phyloP scores from a whole-genome alignment of 2,329 filamentous ascomycete genomes.

The Rutstroemia sydowiana region DNA sequence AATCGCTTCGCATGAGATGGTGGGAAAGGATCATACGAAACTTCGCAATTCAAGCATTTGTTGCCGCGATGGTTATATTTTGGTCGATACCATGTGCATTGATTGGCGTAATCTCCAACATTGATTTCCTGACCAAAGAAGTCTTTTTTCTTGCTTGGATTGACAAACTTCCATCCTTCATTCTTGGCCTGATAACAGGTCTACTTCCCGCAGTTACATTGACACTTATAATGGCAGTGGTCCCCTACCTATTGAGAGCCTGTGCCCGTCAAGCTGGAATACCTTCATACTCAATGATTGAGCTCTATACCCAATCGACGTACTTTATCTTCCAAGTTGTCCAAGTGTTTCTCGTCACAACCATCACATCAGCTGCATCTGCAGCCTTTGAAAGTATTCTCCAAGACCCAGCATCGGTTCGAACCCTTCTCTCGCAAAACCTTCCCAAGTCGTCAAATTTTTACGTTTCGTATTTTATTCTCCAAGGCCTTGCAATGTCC shows the following conservation, averaged over 20 bases:
- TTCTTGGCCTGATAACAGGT: conserved; percentile 78
- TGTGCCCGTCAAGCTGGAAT: conserved; percentile 76
- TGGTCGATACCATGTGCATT: conserved; percentile 71
- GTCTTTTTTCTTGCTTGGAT: conserved; percentile 70
- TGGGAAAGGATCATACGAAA: conserved; percentile 74
- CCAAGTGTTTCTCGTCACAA: conserved; percentile 86
- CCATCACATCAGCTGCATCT: conserved; percentile 72
- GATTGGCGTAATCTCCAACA: conserved; percentile 81
- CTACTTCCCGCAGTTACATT: conserved; percentile 74
- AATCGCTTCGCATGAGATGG: conserved; percentile 75
- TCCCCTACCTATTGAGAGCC: conserved; percentile 78
- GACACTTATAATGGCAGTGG: conserved; percentile 75
- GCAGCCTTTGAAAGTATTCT: conserved; percentile 58
- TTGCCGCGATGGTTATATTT: conserved; percentile 75
- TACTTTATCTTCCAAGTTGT: conserved; percentile 90
- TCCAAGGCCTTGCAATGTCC: conserved; percentile 80
- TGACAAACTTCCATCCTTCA: conserved; percentile 56
- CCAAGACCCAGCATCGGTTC: conserved; percentile 51
- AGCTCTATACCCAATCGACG: conserved; percentile 82
- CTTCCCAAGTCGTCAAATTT: conserved; percentile 86
- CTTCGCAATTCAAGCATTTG: conserved; percentile 61
- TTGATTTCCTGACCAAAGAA: conserved; percentile 60
- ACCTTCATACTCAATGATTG: conserved; percentile 70
- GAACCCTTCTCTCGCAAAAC: conserved; percentile 60
- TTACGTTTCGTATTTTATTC: conserved; percentile 89